A percentile compares a stretch with the other conserved stretches of the same genome.
Evolutionary conservation across 176 grass and related monocot species (phyloP).

Genomic region (Neostapfia colusana): DNA sequence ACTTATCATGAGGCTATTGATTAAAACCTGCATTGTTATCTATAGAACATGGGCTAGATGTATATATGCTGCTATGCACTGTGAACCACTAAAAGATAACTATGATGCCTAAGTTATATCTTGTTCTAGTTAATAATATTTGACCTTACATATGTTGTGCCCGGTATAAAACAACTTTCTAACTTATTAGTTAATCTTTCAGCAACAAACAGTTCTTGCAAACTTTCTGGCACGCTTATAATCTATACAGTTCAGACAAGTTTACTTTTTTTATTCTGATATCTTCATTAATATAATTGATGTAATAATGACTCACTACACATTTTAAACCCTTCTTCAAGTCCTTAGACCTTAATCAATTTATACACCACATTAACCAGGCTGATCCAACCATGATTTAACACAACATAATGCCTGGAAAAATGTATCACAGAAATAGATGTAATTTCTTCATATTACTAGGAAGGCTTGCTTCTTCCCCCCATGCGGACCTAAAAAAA

Average conservation of each 20-base stretch:
- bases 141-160: not conserved
- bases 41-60: not conserved
- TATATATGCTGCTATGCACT: not conserved
- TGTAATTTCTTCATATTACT: not conserved
- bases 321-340: not conserved
- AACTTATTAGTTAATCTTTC: not conserved
- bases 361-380: not conserved
- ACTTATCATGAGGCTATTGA: not conserved
- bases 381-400: not conserved
- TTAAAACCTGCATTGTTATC: slow-evolving; percentile 1
- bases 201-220: not conserved
- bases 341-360: not conserved
- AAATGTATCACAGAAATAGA: not conserved
- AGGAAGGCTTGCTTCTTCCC: not conserved
- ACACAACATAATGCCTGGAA: not conserved
- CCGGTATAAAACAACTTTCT: not conserved
- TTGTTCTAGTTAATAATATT: not conserved
- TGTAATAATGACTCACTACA: not conserved
- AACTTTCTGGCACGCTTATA: not conserved
- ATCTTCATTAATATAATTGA: not conserved
- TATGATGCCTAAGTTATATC: not conserved
- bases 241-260: not conserved
- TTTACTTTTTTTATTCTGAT: not conserved
- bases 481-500: not conserved
- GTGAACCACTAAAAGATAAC: not conserved